These are phyloP conservation scores for Geotrichum australiense DNA, from an alignment of 1,139 yeast species.

Conservation along the genomic window DNA sequence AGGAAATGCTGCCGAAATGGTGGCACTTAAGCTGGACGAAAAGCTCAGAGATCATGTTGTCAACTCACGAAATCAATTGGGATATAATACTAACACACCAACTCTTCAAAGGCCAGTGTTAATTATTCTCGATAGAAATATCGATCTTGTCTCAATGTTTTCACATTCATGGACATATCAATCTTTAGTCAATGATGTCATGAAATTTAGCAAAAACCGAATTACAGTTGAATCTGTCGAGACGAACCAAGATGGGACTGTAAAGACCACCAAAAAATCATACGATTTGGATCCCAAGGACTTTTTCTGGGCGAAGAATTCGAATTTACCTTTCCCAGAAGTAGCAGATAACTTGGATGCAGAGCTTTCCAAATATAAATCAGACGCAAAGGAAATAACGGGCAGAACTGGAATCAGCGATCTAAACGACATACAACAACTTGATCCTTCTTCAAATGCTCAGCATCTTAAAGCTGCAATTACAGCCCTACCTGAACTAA, in stretches of 20 bases:
- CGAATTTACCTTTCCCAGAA: constrained; percentile 91
- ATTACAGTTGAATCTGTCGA: constrained; percentile 48
- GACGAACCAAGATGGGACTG: constrained; percentile 35
- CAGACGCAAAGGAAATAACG: constrained; percentile 82
- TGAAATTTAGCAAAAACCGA: constrained; percentile 71
- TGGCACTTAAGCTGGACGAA: constrained; percentile 79
- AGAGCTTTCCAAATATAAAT: constrained; percentile 72
- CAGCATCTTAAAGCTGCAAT: constrained; percentile 82
- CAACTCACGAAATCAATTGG: constrained; percentile 46
- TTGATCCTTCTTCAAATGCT: constrained; percentile 44
- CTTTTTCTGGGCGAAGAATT: constrained; percentile 81
- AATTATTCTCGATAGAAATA: constrained; percentile 75
- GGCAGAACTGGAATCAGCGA: constrained; percentile 64
- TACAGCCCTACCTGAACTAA: constrained; percentile 83
- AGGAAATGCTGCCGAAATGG: constrained; percentile 93
- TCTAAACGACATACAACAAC: constrained; percentile 52
- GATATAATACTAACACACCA: constrained; percentile 23
- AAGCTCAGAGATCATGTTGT: constrained; percentile 77
- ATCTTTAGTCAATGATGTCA: constrained; percentile 91
- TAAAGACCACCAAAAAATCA: constrained; percentile 41
- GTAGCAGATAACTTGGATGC: constrained; percentile 93
- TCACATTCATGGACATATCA: constrained; percentile 97
- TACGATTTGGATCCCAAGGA: constrained; percentile 89
- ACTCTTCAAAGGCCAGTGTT: constrained; percentile 57
- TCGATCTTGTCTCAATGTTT: constrained; percentile 89